Evolutionary conservation across 805 yeast genomes (phyloP), one percentile per base, ranked within the genome.

Genomic region (Scheffersomyces ergatensis): DNA sequence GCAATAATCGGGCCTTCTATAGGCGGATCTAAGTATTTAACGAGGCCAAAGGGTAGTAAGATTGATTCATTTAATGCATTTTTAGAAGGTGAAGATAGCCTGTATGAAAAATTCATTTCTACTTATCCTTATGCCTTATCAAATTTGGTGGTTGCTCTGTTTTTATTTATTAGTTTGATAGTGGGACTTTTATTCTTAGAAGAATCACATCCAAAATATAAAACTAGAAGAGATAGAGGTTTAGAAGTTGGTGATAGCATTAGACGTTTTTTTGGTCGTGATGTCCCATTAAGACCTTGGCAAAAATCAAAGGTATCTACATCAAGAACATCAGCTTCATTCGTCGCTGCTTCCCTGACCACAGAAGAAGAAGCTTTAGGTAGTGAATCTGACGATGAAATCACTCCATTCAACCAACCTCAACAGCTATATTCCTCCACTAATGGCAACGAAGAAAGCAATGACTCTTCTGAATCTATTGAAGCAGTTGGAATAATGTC

Each of bases 1-100:
- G 62, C 77, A 20, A 72, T 80, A 12, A 51, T 82, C 12, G 88
- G 88, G 1, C 85, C 86, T 1, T 60, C 78, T 54, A 65, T 81
- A 24, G 85, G 73, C 1, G 70, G 71, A 3, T 55, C 82, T 20
- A 77, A 77, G 23, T 68, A 61, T 39, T 61, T 80, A 34, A 78
- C 82, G 11, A 62, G 69, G 30, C 79, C 82, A 5, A 53, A 41
- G 32, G 17, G 16, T 11, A 29, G 36, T 21, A 4, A 15, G 13
- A 23, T 26, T 14, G 21, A 17, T 19, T n/a, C 20, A 34, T 3
- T 4, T 20, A 25, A 24, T 34, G 37, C 13, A 7, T 21, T 19
- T 9, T 21, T 33, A 21, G 14, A 3, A 8, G 29, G 38, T 30
- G 26, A 33, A 3, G 29, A 30, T 15, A 35, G 29, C 30, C 13